These are phyloP conservation scores for Sporothrix euskadiensis DNA, from an alignment of 2,329 filamentous ascomycete species.

Conservation along the genomic window DNA sequence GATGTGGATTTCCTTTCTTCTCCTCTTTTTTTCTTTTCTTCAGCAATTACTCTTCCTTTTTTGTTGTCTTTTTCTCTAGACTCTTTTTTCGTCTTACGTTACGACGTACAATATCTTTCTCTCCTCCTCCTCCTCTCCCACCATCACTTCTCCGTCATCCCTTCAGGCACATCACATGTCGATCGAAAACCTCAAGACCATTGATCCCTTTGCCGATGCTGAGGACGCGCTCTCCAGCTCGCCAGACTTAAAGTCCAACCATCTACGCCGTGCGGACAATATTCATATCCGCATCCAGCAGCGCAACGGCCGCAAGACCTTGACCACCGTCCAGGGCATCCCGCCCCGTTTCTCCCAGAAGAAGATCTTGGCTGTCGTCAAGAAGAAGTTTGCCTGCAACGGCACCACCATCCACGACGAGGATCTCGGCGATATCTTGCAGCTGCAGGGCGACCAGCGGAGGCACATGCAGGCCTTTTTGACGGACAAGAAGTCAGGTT, in stretches of 20 bases:
- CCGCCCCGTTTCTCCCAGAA: conserved; percentile 99
- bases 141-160: neutral
- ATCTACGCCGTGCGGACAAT: conserved; percentile 80
- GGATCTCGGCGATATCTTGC: conserved; percentile 86
- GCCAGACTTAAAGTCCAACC: conserved; percentile 65
- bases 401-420: conserved; percentile 95
- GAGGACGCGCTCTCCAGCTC: conserved; percentile 66
- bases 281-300: conserved; percentile 99
- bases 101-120: neutral
- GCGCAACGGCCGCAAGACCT: conserved; percentile 99
- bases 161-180: conserved; percentile 58
- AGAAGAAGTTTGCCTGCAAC: conserved; percentile 95
- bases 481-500: conserved; percentile 88
- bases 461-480: conserved; percentile 98
- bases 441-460: conserved; percentile 98
- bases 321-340: conserved; percentile 98
- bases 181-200: conserved; percentile 97
- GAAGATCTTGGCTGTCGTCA: conserved; percentile 99
- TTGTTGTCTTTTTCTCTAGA: too few relatives aligned
- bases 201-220: conserved; percentile 99
- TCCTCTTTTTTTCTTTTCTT: neutral
- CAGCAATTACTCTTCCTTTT: neutral
- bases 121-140: neutral
- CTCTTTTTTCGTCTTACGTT: neutral
- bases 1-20: neutral